phyloP scores from a whole-genome alignment of 768 basidiomycete genomes.

The Xerocomus spinulosus region DNA sequence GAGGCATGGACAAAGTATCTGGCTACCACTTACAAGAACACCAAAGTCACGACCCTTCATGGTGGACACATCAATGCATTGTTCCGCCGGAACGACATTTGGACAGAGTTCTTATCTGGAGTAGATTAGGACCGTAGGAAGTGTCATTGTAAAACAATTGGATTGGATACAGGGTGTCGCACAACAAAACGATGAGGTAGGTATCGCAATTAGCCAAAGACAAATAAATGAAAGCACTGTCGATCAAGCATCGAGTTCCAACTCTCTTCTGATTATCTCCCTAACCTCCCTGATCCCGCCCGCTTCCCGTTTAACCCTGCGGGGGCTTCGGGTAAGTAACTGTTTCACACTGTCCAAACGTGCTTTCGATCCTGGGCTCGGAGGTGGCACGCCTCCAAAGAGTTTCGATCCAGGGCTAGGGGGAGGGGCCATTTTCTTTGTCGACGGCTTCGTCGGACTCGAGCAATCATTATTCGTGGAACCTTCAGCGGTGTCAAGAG shows the following conservation, averaged over 20 bases:
- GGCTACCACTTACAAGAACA: constrained; percentile 43
- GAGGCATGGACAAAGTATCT: constrained; percentile 46
- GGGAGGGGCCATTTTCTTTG: constrained; percentile 23
- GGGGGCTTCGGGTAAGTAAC: constrained; percentile 65
- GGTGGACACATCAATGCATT: constrained; percentile 50
- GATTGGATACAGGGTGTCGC: constrained; percentile 15
- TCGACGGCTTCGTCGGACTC: constrained; percentile 37
- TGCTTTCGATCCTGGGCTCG: constrained; percentile 48
- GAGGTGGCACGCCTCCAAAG: constrained; percentile 27
- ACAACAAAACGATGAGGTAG: constrained; percentile 21
- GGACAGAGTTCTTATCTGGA: constrained; percentile 31
- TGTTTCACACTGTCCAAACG: constrained; percentile 58
- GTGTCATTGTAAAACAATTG: background rate
- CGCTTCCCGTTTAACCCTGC: constrained; percentile 61
- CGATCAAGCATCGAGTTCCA: constrained; percentile 59
- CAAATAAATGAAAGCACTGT: constrained; percentile 29
- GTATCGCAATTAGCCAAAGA: constrained; percentile 15
- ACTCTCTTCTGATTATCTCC: constrained; percentile 74
- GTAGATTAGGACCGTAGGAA: constrained; percentile 14
- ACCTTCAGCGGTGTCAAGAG: constrained; percentile 12
- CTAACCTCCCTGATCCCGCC: constrained; percentile 76
- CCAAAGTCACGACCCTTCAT: constrained; percentile 35
- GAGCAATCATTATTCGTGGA: constrained; percentile 8
- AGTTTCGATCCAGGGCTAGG: constrained; percentile 39
- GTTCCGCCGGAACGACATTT: constrained; percentile 44